These are phyloP conservation scores for Aspergillus jensenii DNA, from an alignment of 2,329 filamentous ascomycete genomes.

Conservation along the genomic window DNA sequence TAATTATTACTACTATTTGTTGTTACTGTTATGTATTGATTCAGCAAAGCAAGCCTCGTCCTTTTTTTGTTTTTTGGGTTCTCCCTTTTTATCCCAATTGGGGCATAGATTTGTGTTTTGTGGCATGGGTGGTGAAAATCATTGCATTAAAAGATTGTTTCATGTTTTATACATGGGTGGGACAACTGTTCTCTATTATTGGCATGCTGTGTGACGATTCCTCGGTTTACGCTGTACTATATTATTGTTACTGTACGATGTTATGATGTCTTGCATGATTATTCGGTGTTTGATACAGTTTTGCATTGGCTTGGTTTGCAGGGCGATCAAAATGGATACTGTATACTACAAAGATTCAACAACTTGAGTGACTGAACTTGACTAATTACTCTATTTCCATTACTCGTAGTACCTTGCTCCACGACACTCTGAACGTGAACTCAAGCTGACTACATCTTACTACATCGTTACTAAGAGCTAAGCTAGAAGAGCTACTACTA, in stretches of 20 bases:
- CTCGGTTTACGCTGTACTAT: not conserved
- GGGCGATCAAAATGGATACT: not conserved
- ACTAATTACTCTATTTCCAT: too few species aligned
- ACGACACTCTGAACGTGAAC: too few species aligned
- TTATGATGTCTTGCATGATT: conserved; percentile 6
- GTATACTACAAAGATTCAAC: not conserved
- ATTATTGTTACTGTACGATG: conserved; percentile 7
- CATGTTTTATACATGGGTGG: conserved; percentile 2
- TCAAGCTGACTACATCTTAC: too few species aligned
- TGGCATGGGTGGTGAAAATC: conserved; percentile 4
- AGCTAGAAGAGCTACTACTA: too few species aligned
- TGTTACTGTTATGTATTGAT: conserved; percentile 6
- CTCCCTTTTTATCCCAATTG: not conserved
- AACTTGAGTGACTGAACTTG: too few species aligned
- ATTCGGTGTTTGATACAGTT: conserved; percentile 3
- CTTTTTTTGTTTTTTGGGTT: conserved; percentile 4
- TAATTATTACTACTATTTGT: not conserved
- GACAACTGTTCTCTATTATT: not conserved
- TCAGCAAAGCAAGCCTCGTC: conserved; percentile 15
- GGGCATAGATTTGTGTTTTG: conserved; percentile 18
- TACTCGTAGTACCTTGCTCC: too few species aligned
- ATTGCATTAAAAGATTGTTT: conserved; percentile 1
- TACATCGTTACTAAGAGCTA: too few species aligned
- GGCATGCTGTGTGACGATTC: not conserved
- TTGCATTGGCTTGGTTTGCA: conserved; percentile 1